Percentiles rank a stretch among this genome's conserved stretches.
phyloP scores from a whole-genome alignment of 371 early-diverging fungal species.

The Rhizopus microsporus region DNA sequence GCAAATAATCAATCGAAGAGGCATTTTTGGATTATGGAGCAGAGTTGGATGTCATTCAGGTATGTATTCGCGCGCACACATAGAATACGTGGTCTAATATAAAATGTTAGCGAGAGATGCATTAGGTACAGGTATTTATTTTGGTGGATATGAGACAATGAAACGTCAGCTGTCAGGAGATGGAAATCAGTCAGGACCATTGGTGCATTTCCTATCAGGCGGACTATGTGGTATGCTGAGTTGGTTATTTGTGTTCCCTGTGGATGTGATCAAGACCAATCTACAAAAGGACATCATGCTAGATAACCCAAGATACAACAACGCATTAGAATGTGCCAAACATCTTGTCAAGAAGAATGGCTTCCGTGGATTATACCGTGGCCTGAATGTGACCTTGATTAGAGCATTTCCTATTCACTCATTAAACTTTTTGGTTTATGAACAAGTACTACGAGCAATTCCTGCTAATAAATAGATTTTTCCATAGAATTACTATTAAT shows the following conservation, averaged over 20 bases:
- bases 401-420: slow-evolving; percentile 85
- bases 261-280: slow-evolving; percentile 75
- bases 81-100: neutral
- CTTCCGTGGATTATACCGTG: slow-evolving; percentile 68
- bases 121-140: slow-evolving; percentile 78
- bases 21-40: slow-evolving; percentile 43
- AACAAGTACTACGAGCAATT: slow-evolving; percentile 57
- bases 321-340: slow-evolving; percentile 56
- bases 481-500: neutral
- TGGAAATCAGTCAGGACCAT: slow-evolving; percentile 42
- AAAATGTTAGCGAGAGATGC: slow-evolving; percentile 53
- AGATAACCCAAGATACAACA: slow-evolving; percentile 44
- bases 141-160: slow-evolving; percentile 72
- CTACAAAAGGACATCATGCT: slow-evolving; percentile 73
- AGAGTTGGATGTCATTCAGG: slow-evolving; percentile 48
- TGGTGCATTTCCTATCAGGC: slow-evolving; percentile 74
- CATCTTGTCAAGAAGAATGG: slow-evolving; percentile 59
- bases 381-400: slow-evolving; percentile 72
- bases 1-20: slow-evolving; percentile 48
- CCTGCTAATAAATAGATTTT: slow-evolving; percentile 13
- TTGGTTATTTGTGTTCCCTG: slow-evolving; percentile 80
- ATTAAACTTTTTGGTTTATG: slow-evolving; percentile 79
- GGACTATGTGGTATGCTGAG: slow-evolving; percentile 77
- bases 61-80: slow-evolving; percentile 3
- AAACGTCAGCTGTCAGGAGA: slow-evolving; percentile 58